Evolutionary conservation across 1,284 basidiomycete genomes (phyloP).

Genomic region (Omphalotus olearius): DNA sequence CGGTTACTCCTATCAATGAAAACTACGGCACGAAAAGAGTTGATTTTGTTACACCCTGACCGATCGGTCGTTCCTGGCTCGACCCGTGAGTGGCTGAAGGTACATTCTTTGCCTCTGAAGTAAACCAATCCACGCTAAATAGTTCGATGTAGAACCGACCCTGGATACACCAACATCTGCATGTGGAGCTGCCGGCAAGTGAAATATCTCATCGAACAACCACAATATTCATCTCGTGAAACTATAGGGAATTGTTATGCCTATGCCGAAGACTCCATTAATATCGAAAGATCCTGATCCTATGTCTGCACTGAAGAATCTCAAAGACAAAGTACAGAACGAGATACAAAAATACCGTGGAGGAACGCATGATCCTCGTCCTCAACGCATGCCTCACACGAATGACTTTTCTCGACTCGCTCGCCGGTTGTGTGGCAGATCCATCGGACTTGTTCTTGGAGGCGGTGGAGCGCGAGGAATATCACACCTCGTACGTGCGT

Average conservation of each 20-base stretch:
- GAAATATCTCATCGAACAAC: neutral
- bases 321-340: conserved; percentile 89
- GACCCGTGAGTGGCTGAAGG: conserved; percentile 95
- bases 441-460: conserved; percentile 91
- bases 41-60: conserved; percentile 92
- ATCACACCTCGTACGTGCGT: conserved; percentile 74
- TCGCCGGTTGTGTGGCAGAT: conserved; percentile 87
- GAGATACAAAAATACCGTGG: conserved; percentile 86
- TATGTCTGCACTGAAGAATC: conserved; percentile 83
- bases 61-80: conserved; percentile 87
- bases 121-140: neutral
- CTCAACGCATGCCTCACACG: conserved; percentile 74
- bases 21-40: conserved; percentile 95
- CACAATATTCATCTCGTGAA: conserved; percentile 2
- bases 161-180: conserved; percentile 92
- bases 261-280: conserved; percentile 56
- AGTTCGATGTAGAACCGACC: conserved; percentile 70
- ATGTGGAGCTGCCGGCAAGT: conserved; percentile 81
- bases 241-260: conserved; percentile 54
- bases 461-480: conserved; percentile 96
- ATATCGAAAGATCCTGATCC: conserved; percentile 82
- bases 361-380: conserved; percentile 59
- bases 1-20: conserved; percentile 90
- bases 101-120: conserved; percentile 25
- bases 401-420: conserved; percentile 95